These are phyloP conservation scores for Glebionis coronaria DNA, from an alignment of 129 eudicot genomes.

Conservation along the genomic window DNA sequence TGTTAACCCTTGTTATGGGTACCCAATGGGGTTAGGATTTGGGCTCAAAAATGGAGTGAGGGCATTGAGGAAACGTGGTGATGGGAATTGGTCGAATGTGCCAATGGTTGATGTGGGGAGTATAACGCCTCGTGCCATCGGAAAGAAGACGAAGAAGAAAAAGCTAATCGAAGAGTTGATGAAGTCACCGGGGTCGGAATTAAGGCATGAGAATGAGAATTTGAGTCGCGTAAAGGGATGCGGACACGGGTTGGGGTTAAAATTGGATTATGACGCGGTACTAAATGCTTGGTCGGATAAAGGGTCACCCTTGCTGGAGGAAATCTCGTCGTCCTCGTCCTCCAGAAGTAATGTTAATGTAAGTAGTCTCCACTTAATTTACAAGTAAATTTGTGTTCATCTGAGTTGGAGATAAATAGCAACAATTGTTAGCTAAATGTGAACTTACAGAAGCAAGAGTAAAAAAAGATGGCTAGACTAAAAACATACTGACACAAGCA, in stretches of 20 bases:
- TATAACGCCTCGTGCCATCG: constrained; percentile 25
- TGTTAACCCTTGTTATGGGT: constrained; percentile 45
- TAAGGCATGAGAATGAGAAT: constrained; percentile 2
- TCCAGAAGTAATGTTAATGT: constrained; percentile 53
- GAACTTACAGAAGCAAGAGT: too few relatives aligned
- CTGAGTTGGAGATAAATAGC: neutral
- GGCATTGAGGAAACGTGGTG: constrained; percentile 51
- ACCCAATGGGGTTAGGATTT: constrained; percentile 75
- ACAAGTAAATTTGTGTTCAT: neutral
- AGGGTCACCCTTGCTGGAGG: constrained; percentile 65
- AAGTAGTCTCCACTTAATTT: constrained; percentile 17
- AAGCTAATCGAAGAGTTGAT: constrained; percentile 27
- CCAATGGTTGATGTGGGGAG: constrained; percentile 58
- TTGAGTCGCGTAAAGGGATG: constrained; percentile 11
- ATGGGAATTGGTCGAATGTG: constrained; percentile 51
- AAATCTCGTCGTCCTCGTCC: constrained; percentile 40
- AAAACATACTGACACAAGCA: too few relatives aligned
- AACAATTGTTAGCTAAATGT: neutral
- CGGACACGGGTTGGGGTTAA: constrained; percentile 36
- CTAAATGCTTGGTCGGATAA: constrained; percentile 69
- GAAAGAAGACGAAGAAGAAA: constrained; percentile 51
- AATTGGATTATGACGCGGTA: constrained; percentile 65
- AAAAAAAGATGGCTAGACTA: too few relatives aligned
- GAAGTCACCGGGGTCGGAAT: constrained; percentile 22
- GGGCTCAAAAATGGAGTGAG: constrained; percentile 52